phyloP scores from a whole-genome alignment of 345 rosid species.

The Gossypium thurberi region DNA sequence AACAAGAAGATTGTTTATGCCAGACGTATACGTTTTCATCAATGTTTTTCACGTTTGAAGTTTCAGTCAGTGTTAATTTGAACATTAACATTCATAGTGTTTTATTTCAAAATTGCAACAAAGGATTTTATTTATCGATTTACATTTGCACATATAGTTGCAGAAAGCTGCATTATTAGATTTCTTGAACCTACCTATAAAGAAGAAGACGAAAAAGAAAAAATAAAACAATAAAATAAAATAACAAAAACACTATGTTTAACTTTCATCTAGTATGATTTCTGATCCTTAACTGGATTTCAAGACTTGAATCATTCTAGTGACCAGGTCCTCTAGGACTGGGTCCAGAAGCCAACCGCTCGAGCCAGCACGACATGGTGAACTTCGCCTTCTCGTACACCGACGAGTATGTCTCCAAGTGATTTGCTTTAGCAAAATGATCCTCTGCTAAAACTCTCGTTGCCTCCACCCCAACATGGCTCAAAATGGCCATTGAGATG shows the following conservation, averaged over 20 bases:
- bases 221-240: not conserved
- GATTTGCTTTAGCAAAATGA: constrained; percentile 25
- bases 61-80: too few species aligned
- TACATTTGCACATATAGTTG: not conserved
- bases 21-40: too few species aligned
- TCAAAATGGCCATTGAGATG: constrained; percentile 19
- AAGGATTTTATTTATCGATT: not conserved
- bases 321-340: constrained; percentile 45
- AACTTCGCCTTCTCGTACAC: constrained; percentile 25
- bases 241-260: too few species aligned
- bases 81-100: not conserved
- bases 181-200: not conserved
- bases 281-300: not conserved
- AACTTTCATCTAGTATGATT: not conserved
- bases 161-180: not conserved
- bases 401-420: constrained; percentile 20
- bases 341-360: constrained; percentile 34
- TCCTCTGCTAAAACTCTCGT: constrained; percentile 31
- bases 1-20: too few species aligned
- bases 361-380: constrained; percentile 34
- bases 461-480: constrained; percentile 29
- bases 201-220: not conserved
- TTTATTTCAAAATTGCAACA: not conserved
- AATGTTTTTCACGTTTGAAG: too few species aligned
- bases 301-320: constrained; percentile 6